Base-by-base conservation (phyloP, 108 stramenopile genomes). In the Cyclotella kingstonii region DNA sequence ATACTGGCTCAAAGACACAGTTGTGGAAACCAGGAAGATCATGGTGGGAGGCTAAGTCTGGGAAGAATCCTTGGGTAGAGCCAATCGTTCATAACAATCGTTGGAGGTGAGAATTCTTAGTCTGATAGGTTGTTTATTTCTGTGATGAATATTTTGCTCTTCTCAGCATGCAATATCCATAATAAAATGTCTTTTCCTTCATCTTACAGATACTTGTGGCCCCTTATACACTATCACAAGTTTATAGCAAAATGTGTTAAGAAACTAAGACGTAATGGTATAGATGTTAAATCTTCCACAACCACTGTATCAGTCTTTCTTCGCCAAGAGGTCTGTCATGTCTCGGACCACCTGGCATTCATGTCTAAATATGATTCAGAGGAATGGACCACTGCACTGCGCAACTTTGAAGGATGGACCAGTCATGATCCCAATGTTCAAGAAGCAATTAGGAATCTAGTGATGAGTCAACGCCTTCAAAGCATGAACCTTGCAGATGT, bases 31-130 rank as follows among this genome's bases (percentile, higher is more conserved):
- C 92, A 26, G 81, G 84, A 30, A 72, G 92, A 21, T 83, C 81
- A 45, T 93, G 92, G 92, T 93, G 92, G 92, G 92, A 93, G 72
- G 92, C 92, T 5, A 93, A 90, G 75, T 77, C 73, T 38, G 88
- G 89, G 19, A 90, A 93, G 62, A 93, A 93, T 73, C 77, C 77
- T 14, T 93, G 92, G 92, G 90, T 93, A 12, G 92, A 93, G 71
- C 92, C 92, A 8, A 76, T 81, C 19, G 82, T 80, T 49, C 92
- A 93, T 66, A 90, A 90, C 60, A 90, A 90, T 68, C 61, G 92
- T 45, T 93, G 92, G 92, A 80, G 92, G 89, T 90, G 63, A 79
- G 91, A n/a, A n/a, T n/a, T n/a, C n/a, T n/a, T n/a, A n/a, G n/a
- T n/a, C n/a, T n/a, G n/a, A n/a, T n/a, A n/a, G n/a, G n/a, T n/a